A percentile compares a stretch with the other conserved stretches of the same genome.
Conservation (phyloP, 1,139 yeast species). For the Geotrichum cucujoidarum region DNA sequence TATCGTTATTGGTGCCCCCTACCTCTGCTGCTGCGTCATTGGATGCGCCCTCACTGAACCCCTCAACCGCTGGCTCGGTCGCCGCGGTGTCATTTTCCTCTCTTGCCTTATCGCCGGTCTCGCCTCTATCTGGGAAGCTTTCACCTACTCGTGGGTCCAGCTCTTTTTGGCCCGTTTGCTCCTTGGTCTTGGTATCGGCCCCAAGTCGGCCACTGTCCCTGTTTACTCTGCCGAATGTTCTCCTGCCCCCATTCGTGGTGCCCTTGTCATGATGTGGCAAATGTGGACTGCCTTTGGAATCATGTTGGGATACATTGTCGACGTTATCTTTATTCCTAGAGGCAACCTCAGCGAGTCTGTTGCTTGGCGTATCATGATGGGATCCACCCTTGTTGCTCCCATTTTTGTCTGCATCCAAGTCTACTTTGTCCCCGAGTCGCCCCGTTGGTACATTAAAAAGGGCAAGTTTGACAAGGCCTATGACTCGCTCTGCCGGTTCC, state of each 20-base stretch:
- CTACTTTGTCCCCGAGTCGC: slow-evolving; percentile 70
- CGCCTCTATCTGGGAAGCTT: slow-evolving; percentile 74
- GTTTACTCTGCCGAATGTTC: slow-evolving; percentile 78
- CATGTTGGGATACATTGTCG: slow-evolving; percentile 70
- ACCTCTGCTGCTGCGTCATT: slow-evolving; percentile 62
- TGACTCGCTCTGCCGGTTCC: slow-evolving; percentile 46
- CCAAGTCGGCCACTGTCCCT: slow-evolving; percentile 76
- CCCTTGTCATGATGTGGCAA: slow-evolving; percentile 85
- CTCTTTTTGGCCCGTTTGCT: slow-evolving; percentile 66
- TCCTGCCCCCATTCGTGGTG: slow-evolving; percentile 72
- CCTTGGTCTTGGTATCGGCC: slow-evolving; percentile 76
- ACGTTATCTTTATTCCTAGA: slow-evolving; percentile 55
- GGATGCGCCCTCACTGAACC: slow-evolving; percentile 74
- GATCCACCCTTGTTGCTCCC: slow-evolving; percentile 73
- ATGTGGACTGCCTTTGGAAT: slow-evolving; percentile 85
- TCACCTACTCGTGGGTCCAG: slow-evolving; percentile 68
- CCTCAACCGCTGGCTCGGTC: slow-evolving; percentile 57
- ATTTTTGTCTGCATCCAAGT: slow-evolving; percentile 61
- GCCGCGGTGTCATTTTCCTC: slow-evolving; percentile 68
- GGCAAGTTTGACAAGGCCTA: slow-evolving; percentile 55
- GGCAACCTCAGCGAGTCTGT: slow-evolving; percentile 45
- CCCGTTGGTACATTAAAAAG: slow-evolving; percentile 75
- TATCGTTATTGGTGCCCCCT: slow-evolving; percentile 75
- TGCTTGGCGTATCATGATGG: slow-evolving; percentile 79
- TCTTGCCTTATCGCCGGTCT: slow-evolving; percentile 61